Evolutionary conservation across 768 basidiomycete genomes (phyloP), one percentile per base, ranked within the genome.

Genomic region (Pisolithus albus): DNA sequence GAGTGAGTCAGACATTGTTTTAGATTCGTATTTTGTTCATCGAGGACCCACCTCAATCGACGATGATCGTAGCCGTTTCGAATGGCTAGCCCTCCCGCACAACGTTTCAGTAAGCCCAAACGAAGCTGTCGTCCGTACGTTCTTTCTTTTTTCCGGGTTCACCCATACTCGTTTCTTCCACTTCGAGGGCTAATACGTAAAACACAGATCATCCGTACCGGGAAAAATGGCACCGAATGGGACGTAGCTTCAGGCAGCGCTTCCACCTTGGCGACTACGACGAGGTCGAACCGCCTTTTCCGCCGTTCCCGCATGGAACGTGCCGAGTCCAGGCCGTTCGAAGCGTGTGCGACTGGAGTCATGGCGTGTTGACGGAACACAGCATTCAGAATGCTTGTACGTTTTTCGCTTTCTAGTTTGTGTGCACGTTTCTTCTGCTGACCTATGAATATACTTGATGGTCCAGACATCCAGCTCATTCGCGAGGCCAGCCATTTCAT

Each of bases 321-420:
- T 86, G 84, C 61, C 73, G 73, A 32, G 85, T 92, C 16, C 92
- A 97, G 72, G 91, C 79, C 15, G 77, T 91, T 40, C 80, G 95
- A 49, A 90, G 87, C 54, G 88, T 93, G 19, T 83, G 77, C 1
- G 95, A 97, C 68, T 99, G 95, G 95, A 88, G 85, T 60, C 90
- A 92, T 59, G 95, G 94, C 2, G 88, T 93, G 34, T 73, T 94
- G 56, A 86, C 81, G 4, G 95, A 97, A 67, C 80, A 82, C 52
- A 92, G 89, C 66, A 92, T 98, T 53, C 94, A 96, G 70, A 87
- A 92, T 59, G 94, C 95, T 44, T 92, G 89, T 90, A 61, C 64
- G 86, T 53, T 40, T 53, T 40, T 52, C 19, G 5, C 26, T 26
- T 19, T 44, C 10, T 28, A 21, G 18, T 30, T 21, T n/a, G 39